Evolutionary conservation across 2,329 filamentous ascomycete genomes (phyloP).

Genomic region (Scedosporium boydii): DNA sequence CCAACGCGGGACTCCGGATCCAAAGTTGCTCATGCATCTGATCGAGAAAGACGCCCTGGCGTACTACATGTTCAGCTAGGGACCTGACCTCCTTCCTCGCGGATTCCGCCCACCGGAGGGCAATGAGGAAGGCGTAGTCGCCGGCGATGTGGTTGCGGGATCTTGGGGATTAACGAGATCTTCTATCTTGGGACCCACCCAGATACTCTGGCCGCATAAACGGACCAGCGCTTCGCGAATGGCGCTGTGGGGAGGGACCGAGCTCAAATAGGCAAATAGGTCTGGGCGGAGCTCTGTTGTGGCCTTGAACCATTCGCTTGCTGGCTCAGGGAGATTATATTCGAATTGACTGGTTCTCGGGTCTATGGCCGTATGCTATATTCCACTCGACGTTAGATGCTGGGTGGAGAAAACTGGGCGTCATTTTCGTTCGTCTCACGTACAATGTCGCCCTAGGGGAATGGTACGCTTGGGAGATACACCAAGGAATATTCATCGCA

Average conservation of each 20-base stretch:
- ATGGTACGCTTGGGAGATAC: background rate
- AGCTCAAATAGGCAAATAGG: background rate
- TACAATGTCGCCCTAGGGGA: conserved; percentile 1
- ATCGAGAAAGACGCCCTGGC: conserved; percentile 26
- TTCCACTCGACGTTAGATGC: background rate
- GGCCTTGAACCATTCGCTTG: background rate
- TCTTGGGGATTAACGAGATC: background rate
- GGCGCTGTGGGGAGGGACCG: no score
- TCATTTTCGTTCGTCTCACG: background rate
- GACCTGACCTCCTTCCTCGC: background rate
- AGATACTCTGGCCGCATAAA: background rate
- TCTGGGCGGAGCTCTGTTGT: background rate
- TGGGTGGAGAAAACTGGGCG: background rate
- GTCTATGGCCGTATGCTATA: background rate
- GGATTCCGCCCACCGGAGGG: background rate
- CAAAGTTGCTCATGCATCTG: conserved; percentile 30
- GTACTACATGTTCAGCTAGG: conserved; percentile 19
- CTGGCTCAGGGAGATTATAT: background rate
- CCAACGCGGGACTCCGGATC: conserved; percentile 25
- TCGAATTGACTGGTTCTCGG: background rate
- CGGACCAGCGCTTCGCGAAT: background rate
- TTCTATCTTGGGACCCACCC: background rate
- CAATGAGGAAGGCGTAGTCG: background rate
- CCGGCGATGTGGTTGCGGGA: background rate
- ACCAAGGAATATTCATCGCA: background rate